A percentile compares a stretch with the other conserved stretches of the same genome.
Conservation (phyloP, 305 asterid species). For the Fraxinus angustifolia region DNA sequence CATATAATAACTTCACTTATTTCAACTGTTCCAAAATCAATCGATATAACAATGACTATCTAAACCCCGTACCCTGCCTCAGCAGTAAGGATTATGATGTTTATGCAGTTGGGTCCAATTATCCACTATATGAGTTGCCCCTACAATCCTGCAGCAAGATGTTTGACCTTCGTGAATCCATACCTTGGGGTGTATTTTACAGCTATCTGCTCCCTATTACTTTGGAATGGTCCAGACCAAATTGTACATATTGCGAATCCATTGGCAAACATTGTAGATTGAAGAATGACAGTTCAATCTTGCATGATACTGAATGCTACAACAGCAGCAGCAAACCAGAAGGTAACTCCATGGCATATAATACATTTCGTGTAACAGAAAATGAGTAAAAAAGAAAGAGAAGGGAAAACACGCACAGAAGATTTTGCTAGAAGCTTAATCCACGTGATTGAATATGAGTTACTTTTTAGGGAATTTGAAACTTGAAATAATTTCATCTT, state of each 20-base stretch:
- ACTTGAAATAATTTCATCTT: too few relatives aligned
- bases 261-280: not conserved
- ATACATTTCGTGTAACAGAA: too few relatives aligned
- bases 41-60: not conserved
- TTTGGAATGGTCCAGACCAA: not conserved
- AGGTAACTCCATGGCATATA: not conserved
- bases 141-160: not conserved
- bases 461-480: too few relatives aligned
- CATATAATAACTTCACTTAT: not conserved
- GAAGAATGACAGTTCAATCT: not conserved
- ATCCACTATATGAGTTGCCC: not conserved
- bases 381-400: too few relatives aligned
- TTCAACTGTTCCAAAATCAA: not conserved
- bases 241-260: not conserved
- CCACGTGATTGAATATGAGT: too few relatives aligned
- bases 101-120: not conserved
- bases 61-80: not conserved
- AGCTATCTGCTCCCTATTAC: accelerated
- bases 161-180: not conserved
- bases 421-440: too few relatives aligned
- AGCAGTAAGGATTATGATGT: not conserved
- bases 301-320: not conserved
- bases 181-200: not conserved
- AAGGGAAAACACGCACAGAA: too few relatives aligned
- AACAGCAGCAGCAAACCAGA: not conserved